Conservation (phyloP, 164 flowering plant species). For the Umbellularia californica region DNA sequence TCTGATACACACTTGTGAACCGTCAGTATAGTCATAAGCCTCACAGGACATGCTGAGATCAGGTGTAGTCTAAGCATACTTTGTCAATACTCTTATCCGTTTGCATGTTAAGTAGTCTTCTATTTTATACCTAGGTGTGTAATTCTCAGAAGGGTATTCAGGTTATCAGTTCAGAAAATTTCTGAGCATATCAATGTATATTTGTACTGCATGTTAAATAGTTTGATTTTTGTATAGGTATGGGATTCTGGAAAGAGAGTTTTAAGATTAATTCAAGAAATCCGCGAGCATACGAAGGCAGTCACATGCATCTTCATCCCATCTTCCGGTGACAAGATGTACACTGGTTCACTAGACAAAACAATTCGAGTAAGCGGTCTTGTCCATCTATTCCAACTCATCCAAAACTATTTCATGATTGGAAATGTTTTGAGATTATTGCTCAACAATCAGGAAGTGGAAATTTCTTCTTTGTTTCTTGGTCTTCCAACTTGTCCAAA, state of each 20-base stretch:
- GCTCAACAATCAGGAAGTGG: neutral
- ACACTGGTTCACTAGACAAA: constrained; percentile 77
- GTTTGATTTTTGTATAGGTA: constrained; percentile 24
- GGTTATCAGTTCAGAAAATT: too few relatives aligned
- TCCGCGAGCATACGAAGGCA: constrained; percentile 55
- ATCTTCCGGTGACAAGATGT: constrained; percentile 53
- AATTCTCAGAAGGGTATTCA: too few relatives aligned
- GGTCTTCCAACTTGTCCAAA: too few relatives aligned
- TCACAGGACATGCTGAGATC: too few relatives aligned
- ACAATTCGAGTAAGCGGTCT: constrained; percentile 52
- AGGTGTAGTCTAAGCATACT: too few relatives aligned
- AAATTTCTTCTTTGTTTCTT: neutral
- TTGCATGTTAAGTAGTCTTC: too few relatives aligned
- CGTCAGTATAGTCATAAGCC: too few relatives aligned
- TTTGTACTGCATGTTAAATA: too few relatives aligned
- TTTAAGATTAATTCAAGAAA: constrained; percentile 57
- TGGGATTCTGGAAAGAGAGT: constrained; percentile 56
- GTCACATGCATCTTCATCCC: constrained; percentile 56
- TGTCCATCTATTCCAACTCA: neutral
- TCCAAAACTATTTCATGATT: neutral
- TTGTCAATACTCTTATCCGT: too few relatives aligned
- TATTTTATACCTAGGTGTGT: too few relatives aligned
- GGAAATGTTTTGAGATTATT: neutral
- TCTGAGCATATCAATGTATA: too few relatives aligned
- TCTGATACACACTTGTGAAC: too few relatives aligned